Evolutionary conservation across 2,329 filamentous ascomycete species (phyloP).

Genomic region (Dactylellina sp.): DNA sequence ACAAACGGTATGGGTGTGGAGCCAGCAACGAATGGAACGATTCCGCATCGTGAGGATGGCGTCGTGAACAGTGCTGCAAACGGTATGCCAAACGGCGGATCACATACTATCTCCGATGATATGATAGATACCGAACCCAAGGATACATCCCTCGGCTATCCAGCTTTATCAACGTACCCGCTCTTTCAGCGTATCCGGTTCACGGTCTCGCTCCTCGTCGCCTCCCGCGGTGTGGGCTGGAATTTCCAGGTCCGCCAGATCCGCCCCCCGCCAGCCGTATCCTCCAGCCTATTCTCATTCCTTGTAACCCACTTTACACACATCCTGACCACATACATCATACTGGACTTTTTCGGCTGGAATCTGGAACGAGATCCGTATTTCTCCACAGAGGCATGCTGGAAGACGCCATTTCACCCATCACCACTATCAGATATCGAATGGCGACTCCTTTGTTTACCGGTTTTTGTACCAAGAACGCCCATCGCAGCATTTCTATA

Average conservation of each 20-base stretch:
- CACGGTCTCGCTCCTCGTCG: constrained; percentile 27
- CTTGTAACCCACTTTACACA: constrained; percentile 20
- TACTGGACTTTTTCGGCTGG: constrained; percentile 42
- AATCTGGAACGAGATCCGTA: constrained; percentile 26
- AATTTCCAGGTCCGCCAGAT: constrained; percentile 53
- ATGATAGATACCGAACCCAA: neutral
- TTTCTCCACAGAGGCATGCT: constrained; percentile 28
- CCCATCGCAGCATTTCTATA: constrained; percentile 23
- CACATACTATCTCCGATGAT: neutral
- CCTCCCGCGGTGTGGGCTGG: constrained; percentile 47
- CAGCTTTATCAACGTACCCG: constrained; percentile 25
- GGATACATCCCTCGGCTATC: constrained; percentile 26
- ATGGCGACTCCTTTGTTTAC: constrained; percentile 20
- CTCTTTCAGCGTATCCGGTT: constrained; percentile 42
- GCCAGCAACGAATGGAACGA: constrained; percentile 5
- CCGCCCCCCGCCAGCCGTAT: constrained; percentile 17
- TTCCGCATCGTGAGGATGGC: neutral
- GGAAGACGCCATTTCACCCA: constrained; percentile 36
- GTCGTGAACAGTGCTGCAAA: constrained; percentile 28
- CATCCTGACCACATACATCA: constrained; percentile 28
- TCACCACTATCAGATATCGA: constrained; percentile 21
- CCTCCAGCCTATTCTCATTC: constrained; percentile 19
- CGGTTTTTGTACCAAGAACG: constrained; percentile 6
- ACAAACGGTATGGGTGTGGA: constrained; percentile 11
- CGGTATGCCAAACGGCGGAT: constrained; percentile 16